Evolutionary conservation across 495 filamentous ascomycete genomes (phyloP).

Genomic region (Chaetomidium leptoderma): DNA sequence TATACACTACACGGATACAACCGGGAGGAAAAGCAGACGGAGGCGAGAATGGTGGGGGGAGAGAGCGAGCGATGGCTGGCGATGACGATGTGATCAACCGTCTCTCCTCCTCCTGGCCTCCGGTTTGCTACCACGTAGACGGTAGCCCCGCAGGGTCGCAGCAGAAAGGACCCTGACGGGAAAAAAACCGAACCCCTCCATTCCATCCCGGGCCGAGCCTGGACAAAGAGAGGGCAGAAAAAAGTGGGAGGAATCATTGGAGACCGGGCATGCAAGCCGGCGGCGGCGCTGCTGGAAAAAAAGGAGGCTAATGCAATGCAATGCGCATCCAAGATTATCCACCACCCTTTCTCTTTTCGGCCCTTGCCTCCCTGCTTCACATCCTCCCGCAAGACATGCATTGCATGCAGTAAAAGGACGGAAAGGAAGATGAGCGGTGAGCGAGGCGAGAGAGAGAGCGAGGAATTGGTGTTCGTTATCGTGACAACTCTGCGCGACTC

Average conservation of each 20-base stretch:
- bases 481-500: too few relatives aligned
- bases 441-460: neutral
- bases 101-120: neutral
- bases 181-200: neutral
- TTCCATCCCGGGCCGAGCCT: neutral
- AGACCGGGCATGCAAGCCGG: constrained; percentile 6
- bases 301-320: constrained; percentile 17
- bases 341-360: neutral
- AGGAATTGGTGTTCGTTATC: neutral
- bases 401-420: neutral
- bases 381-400: constrained; percentile 7
- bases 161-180: constrained; percentile 6
- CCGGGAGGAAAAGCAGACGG: too few relatives aligned
- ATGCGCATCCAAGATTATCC: constrained; percentile 6
- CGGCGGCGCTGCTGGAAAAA: neutral
- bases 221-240: neutral
- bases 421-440: constrained; percentile 6
- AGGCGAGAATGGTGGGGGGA: too few relatives aligned
- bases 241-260: neutral
- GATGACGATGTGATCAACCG: neutral
- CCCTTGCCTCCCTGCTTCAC: neutral
- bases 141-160: constrained; percentile 4
- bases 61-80: neutral
- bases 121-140: neutral
- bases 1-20: too few relatives aligned